Percentiles rank a stretch among this genome's conserved stretches.
phyloP scores from a whole-genome alignment of 139 green algal species.

The Chlorella sp. region DNA sequence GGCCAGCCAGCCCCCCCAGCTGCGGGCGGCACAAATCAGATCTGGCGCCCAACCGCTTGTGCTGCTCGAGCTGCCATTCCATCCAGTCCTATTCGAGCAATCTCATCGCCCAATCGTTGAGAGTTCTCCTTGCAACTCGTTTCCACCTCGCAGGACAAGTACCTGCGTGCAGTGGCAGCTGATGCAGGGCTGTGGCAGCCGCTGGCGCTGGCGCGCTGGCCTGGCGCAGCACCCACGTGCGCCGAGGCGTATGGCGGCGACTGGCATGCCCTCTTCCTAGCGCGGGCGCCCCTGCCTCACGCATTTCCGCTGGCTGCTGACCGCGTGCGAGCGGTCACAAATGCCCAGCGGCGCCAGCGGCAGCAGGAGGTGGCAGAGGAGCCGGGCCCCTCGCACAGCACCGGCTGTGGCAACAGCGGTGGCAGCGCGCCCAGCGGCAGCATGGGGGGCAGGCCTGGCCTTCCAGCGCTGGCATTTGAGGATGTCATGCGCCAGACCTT shows the following conservation, averaged over 20 bases:
- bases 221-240: not conserved
- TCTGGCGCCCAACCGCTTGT: no score
- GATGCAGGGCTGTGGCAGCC: not conserved
- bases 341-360: not conserved
- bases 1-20: no score
- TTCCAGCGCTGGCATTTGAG: slow-evolving; percentile 20
- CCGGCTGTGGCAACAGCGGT: not conserved
- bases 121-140: not conserved
- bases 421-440: not conserved
- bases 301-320: slow-evolving; percentile 5
- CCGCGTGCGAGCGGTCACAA: not conserved
- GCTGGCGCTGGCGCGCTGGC: slow-evolving; percentile 17
- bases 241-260: not conserved
- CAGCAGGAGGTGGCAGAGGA: not conserved
- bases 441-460: not conserved
- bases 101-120: not conserved
- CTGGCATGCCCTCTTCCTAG: slow-evolving; percentile 15
- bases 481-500: slow-evolving; percentile 17
- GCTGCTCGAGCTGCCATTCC: no score
- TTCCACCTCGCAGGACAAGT: not conserved
- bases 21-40: no score
- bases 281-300: not conserved
- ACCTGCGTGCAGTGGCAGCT: not conserved
- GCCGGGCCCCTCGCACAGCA: no score
- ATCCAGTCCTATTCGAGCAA: no score